phyloP scores from a whole-genome alignment of 305 asterid species.

The Ilex paraguariensis region DNA sequence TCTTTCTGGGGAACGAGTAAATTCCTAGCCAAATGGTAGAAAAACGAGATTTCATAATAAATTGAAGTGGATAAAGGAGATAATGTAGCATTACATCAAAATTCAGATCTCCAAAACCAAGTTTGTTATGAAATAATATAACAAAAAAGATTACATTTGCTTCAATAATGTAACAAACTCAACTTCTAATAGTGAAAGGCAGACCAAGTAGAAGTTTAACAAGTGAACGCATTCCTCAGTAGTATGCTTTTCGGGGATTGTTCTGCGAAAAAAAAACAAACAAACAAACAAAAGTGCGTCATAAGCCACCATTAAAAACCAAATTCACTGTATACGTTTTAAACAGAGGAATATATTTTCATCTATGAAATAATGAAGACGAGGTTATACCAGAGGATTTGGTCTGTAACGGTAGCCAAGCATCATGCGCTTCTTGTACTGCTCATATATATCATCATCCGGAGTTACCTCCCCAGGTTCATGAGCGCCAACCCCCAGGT shows the following conservation, averaged over 20 bases:
- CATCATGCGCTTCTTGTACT: conserved; percentile 97
- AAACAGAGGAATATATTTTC: background rate
- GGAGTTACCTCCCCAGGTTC: conserved; percentile 89
- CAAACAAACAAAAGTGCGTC: background rate
- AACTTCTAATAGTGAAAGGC: too few relatives aligned
- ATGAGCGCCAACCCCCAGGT: conserved; percentile 90
- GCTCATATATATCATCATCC: conserved; percentile 93
- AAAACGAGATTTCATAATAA: too few relatives aligned
- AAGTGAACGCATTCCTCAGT: conserved; percentile 26
- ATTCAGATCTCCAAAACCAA: too few relatives aligned
- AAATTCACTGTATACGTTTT: background rate
- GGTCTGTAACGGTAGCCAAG: conserved; percentile 89
- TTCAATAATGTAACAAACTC: too few relatives aligned
- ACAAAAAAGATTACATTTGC: too few relatives aligned
- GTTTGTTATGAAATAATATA: too few relatives aligned
- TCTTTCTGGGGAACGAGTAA: too few relatives aligned
- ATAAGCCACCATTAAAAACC: background rate
- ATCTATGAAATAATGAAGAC: background rate
- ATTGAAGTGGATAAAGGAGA: too few relatives aligned
- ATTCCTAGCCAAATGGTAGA: too few relatives aligned
- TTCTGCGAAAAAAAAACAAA: conserved; percentile 25
- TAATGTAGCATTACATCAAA: too few relatives aligned
- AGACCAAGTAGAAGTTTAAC: too few relatives aligned
- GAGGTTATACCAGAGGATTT: conserved; percentile 71
- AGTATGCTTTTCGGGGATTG: conserved; percentile 82